A percentile compares a stretch with the other conserved stretches of the same genome.
Conservation (phyloP, 2,329 filamentous ascomycete species). For the Colletotrichum zoysiae region DNA sequence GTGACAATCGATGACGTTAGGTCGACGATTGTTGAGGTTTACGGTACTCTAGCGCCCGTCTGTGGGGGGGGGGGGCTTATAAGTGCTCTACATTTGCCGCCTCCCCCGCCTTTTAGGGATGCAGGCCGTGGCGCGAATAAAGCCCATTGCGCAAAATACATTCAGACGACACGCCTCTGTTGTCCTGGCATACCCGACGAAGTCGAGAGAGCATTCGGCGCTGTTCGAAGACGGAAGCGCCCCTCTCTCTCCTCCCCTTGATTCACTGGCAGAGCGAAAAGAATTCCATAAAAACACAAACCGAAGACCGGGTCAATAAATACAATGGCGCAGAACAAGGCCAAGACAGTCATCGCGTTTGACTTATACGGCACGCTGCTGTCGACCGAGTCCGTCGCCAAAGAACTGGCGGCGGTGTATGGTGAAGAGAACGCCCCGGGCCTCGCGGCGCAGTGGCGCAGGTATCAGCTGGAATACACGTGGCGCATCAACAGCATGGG, state of each 20-base stretch:
- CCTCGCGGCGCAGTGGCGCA: conserved; percentile 73
- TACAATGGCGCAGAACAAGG: conserved; percentile 17
- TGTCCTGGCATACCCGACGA: conserved; percentile 7
- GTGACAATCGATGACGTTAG: conserved; percentile 33
- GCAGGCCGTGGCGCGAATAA: neutral
- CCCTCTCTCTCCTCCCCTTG: neutral
- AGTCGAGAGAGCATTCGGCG: neutral
- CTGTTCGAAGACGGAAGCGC: neutral
- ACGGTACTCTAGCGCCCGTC: neutral
- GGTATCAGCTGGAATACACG: conserved; percentile 82
- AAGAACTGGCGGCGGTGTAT: conserved; percentile 68
- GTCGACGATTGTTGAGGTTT: conserved; percentile 18
- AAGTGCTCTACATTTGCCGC: conserved; percentile 10
- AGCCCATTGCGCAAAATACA: neutral
- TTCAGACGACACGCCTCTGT: conserved; percentile 14
- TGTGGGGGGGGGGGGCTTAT: conserved; percentile 18
- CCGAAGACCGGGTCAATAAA: neutral
- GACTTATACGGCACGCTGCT: conserved; percentile 82
- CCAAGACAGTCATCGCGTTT: conserved; percentile 71
- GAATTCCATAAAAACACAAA: neutral
- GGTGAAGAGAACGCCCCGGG: conserved; percentile 67
- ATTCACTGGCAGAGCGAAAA: neutral
- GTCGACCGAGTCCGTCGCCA: conserved; percentile 76
- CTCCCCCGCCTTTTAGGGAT: conserved; percentile 25
- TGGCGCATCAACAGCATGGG: conserved; percentile 83